Conservation (phyloP, 2,329 filamentous ascomycete genomes). For the Fusarium abutilonis region DNA sequence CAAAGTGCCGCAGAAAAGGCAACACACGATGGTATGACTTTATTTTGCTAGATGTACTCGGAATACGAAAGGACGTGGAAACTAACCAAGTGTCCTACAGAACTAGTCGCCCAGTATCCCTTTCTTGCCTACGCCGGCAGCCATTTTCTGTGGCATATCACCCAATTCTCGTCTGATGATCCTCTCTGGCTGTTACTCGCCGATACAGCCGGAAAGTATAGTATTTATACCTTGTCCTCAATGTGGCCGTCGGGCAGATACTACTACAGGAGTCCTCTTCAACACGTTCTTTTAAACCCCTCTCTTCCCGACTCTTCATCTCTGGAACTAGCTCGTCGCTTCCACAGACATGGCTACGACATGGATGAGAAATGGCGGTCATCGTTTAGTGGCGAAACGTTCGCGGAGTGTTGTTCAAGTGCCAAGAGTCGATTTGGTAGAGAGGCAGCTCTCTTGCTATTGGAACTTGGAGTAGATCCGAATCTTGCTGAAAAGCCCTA, state of each 20-base stretch:
- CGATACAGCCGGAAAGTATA: not conserved
- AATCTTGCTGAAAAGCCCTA: not conserved
- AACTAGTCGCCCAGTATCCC: not conserved
- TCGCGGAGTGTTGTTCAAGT: not conserved
- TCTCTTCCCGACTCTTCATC: no score
- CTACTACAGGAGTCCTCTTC: not conserved
- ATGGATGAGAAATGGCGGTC: constrained; percentile 4
- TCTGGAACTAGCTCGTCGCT: not conserved
- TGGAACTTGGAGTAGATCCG: constrained; percentile 2
- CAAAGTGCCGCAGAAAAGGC: not conserved
- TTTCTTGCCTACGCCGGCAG: not conserved
- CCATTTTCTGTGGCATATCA: not conserved
- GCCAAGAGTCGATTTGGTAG: not conserved
- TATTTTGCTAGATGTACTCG: not conserved
- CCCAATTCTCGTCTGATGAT: not conserved
- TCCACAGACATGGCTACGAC: not conserved
- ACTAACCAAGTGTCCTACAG: not conserved
- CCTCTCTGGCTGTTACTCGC: not conserved
- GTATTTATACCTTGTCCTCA: not conserved
- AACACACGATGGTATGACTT: not conserved
- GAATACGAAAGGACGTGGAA: not conserved
- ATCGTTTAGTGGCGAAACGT: not conserved
- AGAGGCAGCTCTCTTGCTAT: not conserved
- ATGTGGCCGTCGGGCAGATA: not conserved
- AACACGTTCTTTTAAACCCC: not conserved